Conservation (phyloP, 352 stramenopile species). For the Phytophthora agathidicida region DNA sequence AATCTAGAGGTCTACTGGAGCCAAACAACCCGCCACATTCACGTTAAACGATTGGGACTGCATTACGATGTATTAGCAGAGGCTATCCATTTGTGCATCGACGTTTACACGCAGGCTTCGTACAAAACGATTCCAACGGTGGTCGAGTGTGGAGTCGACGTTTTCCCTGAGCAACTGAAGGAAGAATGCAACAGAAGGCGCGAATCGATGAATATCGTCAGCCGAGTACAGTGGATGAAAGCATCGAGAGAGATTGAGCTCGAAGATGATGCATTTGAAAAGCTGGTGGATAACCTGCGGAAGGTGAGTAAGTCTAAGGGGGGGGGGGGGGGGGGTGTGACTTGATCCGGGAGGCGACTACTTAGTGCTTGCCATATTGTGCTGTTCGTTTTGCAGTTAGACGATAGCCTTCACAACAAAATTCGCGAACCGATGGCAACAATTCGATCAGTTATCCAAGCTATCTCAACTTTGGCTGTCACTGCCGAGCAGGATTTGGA, state of each 20-base stretch:
- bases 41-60: conserved; percentile 35
- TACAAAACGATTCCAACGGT: conserved; percentile 13
- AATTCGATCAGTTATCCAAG: conserved; percentile 30
- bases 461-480: conserved; percentile 22
- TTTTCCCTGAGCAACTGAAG: conserved; percentile 28
- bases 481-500: conserved; percentile 34
- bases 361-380: background rate
- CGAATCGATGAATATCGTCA: conserved; percentile 25
- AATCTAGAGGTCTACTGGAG: conserved; percentile 25
- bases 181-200: conserved; percentile 24
- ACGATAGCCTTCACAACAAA: conserved; percentile 23
- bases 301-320: conserved; percentile 16
- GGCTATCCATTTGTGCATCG: conserved; percentile 44
- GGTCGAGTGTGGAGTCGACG: conserved; percentile 23
- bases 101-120: conserved; percentile 25
- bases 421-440: conserved; percentile 34
- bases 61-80: conserved; percentile 46
- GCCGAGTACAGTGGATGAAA: conserved; percentile 44
- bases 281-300: conserved; percentile 20
- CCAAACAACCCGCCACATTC: conserved; percentile 32
- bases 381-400: conserved; percentile 15
- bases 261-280: conserved; percentile 20
- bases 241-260: conserved; percentile 37
- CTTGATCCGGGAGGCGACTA: background rate
- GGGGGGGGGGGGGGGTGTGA: too few species aligned